These are phyloP conservation scores for Colletotrichum tropicicola DNA, from an alignment of 2,329 filamentous ascomycete species.

Conservation along the genomic window DNA sequence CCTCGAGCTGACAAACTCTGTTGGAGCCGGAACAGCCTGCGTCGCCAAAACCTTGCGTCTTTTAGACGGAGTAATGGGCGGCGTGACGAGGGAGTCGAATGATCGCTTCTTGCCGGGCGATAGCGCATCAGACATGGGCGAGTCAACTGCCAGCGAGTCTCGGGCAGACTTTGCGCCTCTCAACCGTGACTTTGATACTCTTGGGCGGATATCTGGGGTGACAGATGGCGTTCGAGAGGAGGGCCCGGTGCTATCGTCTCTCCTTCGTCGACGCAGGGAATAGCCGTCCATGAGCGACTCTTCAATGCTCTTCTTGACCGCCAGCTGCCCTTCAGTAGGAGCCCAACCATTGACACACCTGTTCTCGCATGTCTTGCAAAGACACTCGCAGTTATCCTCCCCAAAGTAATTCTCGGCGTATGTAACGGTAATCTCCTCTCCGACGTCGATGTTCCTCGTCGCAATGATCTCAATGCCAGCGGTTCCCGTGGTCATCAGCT, in stretches of 20 bases:
- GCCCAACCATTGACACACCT: constrained; percentile 84
- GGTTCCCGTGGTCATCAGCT: constrained; percentile 82
- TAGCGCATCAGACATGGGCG: constrained; percentile 42
- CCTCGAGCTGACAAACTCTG: constrained; percentile 42
- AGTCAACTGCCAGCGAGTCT: constrained; percentile 27
- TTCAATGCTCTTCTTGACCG: constrained; percentile 63
- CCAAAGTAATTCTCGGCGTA: constrained; percentile 98
- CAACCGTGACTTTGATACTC: constrained; percentile 37
- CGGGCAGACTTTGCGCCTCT: constrained; percentile 34
- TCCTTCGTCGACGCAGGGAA: constrained; percentile 62
- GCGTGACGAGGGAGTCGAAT: constrained; percentile 56
- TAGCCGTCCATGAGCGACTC: constrained; percentile 59
- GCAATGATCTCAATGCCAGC: constrained; percentile 93
- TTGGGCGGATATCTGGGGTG: constrained; percentile 35
- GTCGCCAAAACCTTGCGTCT: constrained; percentile 49
- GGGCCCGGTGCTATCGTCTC: constrained; percentile 58
- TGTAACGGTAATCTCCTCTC: constrained; percentile 95
- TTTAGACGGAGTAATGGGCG: constrained; percentile 65
- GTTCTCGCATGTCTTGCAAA: constrained; percentile 88
- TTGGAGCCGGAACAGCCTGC: constrained; percentile 26
- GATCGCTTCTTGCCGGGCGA: constrained; percentile 46
- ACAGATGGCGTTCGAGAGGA: constrained; percentile 65
- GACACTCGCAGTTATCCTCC: constrained; percentile 91
- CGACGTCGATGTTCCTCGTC: constrained; percentile 80
- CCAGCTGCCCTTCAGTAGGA: constrained; percentile 55